phyloP scores from a whole-genome alignment of 2,329 filamentous ascomycete genomes.

The Verticillium zaregamsianum region DNA sequence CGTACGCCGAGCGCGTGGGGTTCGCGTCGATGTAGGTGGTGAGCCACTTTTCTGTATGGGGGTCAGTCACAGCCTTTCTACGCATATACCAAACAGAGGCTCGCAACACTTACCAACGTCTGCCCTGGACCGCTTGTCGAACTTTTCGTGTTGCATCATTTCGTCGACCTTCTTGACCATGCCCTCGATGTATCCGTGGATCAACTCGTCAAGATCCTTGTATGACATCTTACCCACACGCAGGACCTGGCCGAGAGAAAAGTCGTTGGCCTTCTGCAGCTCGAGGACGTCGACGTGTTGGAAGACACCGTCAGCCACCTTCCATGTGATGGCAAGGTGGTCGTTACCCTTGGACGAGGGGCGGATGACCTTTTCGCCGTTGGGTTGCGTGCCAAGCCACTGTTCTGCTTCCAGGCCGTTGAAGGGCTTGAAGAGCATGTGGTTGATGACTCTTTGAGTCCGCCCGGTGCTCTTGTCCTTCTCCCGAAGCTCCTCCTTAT shows the following conservation, averaged over 20 bases:
- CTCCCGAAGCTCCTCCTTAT: slow-evolving; percentile 78
- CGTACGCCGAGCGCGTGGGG: slow-evolving; percentile 87
- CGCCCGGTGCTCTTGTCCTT: slow-evolving; percentile 83
- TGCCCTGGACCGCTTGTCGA: slow-evolving; percentile 63
- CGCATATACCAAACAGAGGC: not conserved
- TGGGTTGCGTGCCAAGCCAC: slow-evolving; percentile 78
- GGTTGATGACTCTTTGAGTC: slow-evolving; percentile 92
- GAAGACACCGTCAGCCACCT: slow-evolving; percentile 92
- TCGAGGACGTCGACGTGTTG: slow-evolving; percentile 97
- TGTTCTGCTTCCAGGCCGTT: slow-evolving; percentile 91
- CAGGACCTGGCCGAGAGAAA: slow-evolving; percentile 81
- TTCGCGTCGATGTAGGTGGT: slow-evolving; percentile 95
- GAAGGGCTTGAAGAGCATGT: slow-evolving; percentile 91
- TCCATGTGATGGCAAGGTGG: slow-evolving; percentile 96
- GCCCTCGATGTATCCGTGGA: slow-evolving; percentile 93
- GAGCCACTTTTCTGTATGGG: slow-evolving; percentile 77
- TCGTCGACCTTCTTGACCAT: slow-evolving; percentile 98
- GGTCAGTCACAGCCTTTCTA: not conserved
- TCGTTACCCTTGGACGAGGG: slow-evolving; percentile 94
- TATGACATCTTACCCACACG: slow-evolving; percentile 90
- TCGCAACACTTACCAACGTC: slow-evolving; percentile 65
- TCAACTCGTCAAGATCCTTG: slow-evolving; percentile 93
- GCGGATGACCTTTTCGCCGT: slow-evolving; percentile 90
- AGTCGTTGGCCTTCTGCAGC: slow-evolving; percentile 95
- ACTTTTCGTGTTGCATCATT: slow-evolving; percentile 92